Conservation (phyloP, 805 yeast species). For the Hanseniaspora jakobsenii region DNA sequence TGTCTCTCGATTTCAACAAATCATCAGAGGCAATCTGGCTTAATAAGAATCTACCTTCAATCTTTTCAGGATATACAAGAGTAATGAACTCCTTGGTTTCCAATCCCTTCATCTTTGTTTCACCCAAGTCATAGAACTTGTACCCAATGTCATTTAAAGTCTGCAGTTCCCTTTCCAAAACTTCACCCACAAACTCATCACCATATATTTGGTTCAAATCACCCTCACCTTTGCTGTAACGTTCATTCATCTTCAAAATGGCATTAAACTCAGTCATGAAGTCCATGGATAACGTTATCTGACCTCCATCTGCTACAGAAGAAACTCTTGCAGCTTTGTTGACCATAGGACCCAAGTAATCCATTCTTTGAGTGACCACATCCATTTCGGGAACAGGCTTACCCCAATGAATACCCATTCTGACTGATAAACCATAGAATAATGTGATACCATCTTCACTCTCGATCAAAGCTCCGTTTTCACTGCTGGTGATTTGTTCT, state of each 20-base stretch:
- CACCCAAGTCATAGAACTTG: constrained; percentile 60
- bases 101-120: constrained; percentile 79
- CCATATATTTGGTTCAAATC: constrained; percentile 33
- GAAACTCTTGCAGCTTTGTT: constrained; percentile 87
- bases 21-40: constrained; percentile 27
- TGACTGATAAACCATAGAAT: constrained; percentile 80
- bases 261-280: constrained; percentile 60
- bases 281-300: constrained; percentile 75
- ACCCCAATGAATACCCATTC: constrained; percentile 99
- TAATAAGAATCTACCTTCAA: constrained; percentile 48
- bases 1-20: constrained; percentile 19
- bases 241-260: constrained; percentile 34
- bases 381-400: constrained; percentile 91
- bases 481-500: constrained; percentile 69
- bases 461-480: constrained; percentile 68
- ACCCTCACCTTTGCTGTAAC: constrained; percentile 22
- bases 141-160: constrained; percentile 60
- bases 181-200: constrained; percentile 38
- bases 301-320: constrained; percentile 98
- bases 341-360: constrained; percentile 97
- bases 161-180: constrained; percentile 52
- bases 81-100: constrained; percentile 87
- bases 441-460: constrained; percentile 49
- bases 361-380: constrained; percentile 93
- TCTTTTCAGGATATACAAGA: constrained; percentile 55